Percentiles rank a stretch among this genome's conserved stretches.
Evolutionary conservation across 345 rosid species (phyloP).

Genomic region (Corchorus olitorius): DNA sequence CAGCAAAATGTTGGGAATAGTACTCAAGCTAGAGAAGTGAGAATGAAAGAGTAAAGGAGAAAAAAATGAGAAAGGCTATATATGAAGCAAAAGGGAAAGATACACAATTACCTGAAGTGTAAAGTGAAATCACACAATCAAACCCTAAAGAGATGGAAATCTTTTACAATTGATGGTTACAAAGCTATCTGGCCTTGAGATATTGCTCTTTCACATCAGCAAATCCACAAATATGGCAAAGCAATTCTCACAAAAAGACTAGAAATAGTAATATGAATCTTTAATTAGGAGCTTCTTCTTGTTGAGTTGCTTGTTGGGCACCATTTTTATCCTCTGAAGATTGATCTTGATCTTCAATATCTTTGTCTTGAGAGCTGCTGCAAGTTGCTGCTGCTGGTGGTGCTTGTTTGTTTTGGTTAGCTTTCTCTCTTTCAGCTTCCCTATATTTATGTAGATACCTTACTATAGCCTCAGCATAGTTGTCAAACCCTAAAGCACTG

Average conservation of each 20-base stretch:
- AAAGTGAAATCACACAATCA: background rate
- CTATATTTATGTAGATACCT: conserved; percentile 65
- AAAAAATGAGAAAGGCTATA: background rate
- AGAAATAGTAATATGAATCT: too few species aligned
- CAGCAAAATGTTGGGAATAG: background rate
- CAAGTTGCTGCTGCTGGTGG: background rate
- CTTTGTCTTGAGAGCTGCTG: conserved; percentile 22
- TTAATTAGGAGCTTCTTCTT: conserved; percentile 18
- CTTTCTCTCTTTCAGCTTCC: conserved; percentile 60
- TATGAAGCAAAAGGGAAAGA: background rate
- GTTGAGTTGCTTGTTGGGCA: conserved; percentile 12
- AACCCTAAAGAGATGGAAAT: conserved; percentile 17
- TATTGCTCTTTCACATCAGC: background rate
- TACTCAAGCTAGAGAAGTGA: background rate
- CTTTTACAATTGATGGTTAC: conserved; percentile 11
- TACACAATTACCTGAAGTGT: conserved; percentile 20
- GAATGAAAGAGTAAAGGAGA: conserved; percentile 8
- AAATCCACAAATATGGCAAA: background rate
- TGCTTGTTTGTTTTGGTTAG: conserved; percentile 39
- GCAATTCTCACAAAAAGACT: background rate
- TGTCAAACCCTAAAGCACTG: conserved; percentile 71
- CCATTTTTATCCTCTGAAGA: conserved; percentile 12
- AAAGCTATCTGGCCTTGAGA: background rate
- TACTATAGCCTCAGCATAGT: conserved; percentile 64
- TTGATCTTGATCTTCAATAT: conserved; percentile 22